Conservation (phyloP, 2,329 filamentous ascomycete species). For the Cladophialophora carrionii region DNA sequence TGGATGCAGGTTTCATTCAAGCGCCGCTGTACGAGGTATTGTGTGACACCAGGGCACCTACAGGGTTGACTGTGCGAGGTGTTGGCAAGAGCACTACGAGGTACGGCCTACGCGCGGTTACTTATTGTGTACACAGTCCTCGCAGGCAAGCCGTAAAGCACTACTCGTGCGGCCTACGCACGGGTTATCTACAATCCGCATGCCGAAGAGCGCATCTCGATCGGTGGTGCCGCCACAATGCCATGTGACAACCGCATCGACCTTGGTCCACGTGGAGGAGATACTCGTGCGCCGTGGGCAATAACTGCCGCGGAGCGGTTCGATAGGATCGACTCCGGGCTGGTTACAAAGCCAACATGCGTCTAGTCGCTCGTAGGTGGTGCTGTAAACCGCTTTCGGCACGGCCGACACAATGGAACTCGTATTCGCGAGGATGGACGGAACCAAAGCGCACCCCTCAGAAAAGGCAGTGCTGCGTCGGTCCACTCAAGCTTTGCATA, state of each 20-base stretch:
- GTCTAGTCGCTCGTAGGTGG: not conserved
- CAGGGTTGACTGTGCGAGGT: no score
- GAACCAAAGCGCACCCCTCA: not conserved
- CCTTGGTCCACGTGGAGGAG: not conserved
- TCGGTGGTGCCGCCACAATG: not conserved
- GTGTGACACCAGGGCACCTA: not conserved
- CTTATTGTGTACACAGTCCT: no score
- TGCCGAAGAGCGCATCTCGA: not conserved
- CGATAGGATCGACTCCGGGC: no score
- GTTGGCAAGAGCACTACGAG: no score
- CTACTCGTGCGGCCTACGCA: not conserved
- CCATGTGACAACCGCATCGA: not conserved
- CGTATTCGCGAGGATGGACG: not conserved
- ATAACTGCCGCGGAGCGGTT: no score
- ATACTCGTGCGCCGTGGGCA: no score
- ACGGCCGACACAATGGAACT: not conserved
- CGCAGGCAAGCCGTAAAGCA: no score
- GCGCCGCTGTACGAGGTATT: not conserved
- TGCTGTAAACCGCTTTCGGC: conserved; percentile 2
- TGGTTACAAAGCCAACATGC: not conserved
- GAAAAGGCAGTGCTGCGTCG: not conserved
- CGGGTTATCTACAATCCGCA: not conserved
- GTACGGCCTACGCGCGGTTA: no score
- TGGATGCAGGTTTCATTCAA: not conserved
- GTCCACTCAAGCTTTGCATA: not conserved